Base-by-base conservation (phyloP, 2,329 filamentous ascomycete genomes). In the Teratosphaeria epicoccoides region DNA sequence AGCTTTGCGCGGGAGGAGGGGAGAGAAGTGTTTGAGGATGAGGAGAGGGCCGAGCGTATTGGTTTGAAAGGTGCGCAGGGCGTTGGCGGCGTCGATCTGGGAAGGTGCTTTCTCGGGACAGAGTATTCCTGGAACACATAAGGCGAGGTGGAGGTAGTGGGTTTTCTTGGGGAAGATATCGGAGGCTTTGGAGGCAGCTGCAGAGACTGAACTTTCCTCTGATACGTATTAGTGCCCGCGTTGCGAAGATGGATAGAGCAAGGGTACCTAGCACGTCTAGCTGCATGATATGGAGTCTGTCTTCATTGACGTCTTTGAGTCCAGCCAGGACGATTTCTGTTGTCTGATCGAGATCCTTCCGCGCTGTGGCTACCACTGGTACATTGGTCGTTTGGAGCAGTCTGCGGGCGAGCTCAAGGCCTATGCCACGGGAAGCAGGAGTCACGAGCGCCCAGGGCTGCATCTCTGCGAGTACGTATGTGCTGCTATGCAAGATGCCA, bases 21-120 rank as follows among this genome's bases (percentile, higher is more conserved):
- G 71, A 0, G 75, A 74, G 60, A 93, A 87, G 67, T 88, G 81
- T 68, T 93, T 93, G 63, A 87, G 78, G 52, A 91, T 75, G 50
- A 93, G 72, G 62, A 93, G 73, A 0, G 86, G 85, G 0, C 86
- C 87, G 2, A 93, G 71, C 0, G 82, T 76, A 66, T 93, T 94
- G 53, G 87, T 79, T 49, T 76, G 75, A 67, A 88, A 84, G n/a
- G 80, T 88, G 45, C 81, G 70, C n/a, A 86, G 70, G 17, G 85
- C 81, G 29, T 74, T 65, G 20, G 72, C 73, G 52, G 79, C 76
- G 53, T 84, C 72, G 52, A 93, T 77, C 60, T 87, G 82, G 0
- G 69, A 59, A 0, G 83, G 84, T 1, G 81, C 80, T 66, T 84
- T 88, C 64, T 94, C 88, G 0, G 87, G 80, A 59, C 79, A 76